phyloP scores from a whole-genome alignment of 2,329 filamentous ascomycete species.

The Penicillium crustosum region DNA sequence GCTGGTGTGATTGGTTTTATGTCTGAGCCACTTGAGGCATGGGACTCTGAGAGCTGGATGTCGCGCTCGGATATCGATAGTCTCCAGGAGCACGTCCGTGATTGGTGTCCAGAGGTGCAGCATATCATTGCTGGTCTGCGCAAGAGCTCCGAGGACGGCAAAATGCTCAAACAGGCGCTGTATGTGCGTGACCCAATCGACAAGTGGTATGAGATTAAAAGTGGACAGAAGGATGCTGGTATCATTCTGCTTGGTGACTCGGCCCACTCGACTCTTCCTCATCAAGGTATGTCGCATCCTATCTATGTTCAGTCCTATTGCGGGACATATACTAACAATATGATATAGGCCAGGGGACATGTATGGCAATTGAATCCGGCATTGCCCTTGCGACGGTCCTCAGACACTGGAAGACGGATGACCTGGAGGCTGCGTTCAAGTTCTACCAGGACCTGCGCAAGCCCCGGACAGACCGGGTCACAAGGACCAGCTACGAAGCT shows the following conservation, averaged over 20 bases:
- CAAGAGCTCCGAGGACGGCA: slow-evolving; percentile 31
- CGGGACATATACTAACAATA: background rate
- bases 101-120: slow-evolving; percentile 37
- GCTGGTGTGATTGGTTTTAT: slow-evolving; percentile 41
- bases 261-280: slow-evolving; percentile 37
- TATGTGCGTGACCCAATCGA: slow-evolving; percentile 35
- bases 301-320: background rate
- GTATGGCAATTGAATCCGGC: slow-evolving; percentile 38
- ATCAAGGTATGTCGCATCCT: slow-evolving; percentile 28
- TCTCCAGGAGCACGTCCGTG: slow-evolving; percentile 34
- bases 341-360: slow-evolving; percentile 33
- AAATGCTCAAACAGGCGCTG: slow-evolving; percentile 37
- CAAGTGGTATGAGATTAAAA: slow-evolving; percentile 34
- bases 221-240: slow-evolving; percentile 24
- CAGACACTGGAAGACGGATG: slow-evolving; percentile 30
- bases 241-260: slow-evolving; percentile 37
- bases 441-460: slow-evolving; percentile 40
- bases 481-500: slow-evolving; percentile 37
- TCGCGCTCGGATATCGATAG: slow-evolving; percentile 35
- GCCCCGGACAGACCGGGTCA: slow-evolving; percentile 38
- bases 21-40: slow-evolving; percentile 38
- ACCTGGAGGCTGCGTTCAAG: slow-evolving; percentile 32
- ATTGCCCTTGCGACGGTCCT: slow-evolving; percentile 35
- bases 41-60: slow-evolving; percentile 40
- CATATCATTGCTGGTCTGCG: slow-evolving; percentile 34